These are phyloP conservation scores for Lathyrus sativus DNA, from an alignment of 306 rosid species.

Conservation along the genomic window DNA sequence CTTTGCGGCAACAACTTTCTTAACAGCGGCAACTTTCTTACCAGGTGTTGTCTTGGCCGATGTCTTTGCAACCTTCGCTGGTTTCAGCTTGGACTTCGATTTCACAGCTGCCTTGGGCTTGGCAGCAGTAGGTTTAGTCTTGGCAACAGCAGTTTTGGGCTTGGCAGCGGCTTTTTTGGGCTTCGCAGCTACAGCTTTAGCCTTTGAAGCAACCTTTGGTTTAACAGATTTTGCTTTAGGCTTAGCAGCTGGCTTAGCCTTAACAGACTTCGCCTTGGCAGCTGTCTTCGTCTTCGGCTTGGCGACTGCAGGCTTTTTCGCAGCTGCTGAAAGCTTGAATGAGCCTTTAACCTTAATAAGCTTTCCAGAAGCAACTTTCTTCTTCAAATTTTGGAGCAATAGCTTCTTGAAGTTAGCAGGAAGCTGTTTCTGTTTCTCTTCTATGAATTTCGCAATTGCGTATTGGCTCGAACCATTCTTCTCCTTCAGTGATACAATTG, in stretches of 20 bases:
- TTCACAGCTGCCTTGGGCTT: background rate
- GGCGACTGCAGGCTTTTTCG: background rate
- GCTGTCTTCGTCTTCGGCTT: background rate
- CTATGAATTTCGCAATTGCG: constrained; percentile 68
- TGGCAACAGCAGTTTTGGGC: background rate
- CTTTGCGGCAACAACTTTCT: background rate
- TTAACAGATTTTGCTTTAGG: background rate
- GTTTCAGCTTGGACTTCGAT: background rate
- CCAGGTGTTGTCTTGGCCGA: background rate
- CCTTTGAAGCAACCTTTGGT: background rate
- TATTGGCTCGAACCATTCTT: constrained; percentile 78
- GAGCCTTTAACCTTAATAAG: constrained; percentile 72
- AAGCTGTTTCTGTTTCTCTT: constrained; percentile 74
- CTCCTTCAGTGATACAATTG: constrained; percentile 70
- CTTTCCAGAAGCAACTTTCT: constrained; percentile 68
- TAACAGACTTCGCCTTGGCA: background rate
- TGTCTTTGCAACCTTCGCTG: background rate
- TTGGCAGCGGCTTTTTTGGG: background rate
- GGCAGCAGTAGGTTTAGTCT: background rate
- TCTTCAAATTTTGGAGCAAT: constrained; percentile 69
- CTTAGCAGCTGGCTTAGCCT: background rate
- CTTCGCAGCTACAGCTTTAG: background rate
- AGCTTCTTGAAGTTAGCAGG: constrained; percentile 75
- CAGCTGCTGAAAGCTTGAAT: constrained; percentile 54
- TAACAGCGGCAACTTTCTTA: background rate